A percentile compares a stretch with the other conserved stretches of the same genome.
These are phyloP conservation scores for Protea cynaroides DNA, from an alignment of 164 flowering plant species.

Conservation along the genomic window DNA sequence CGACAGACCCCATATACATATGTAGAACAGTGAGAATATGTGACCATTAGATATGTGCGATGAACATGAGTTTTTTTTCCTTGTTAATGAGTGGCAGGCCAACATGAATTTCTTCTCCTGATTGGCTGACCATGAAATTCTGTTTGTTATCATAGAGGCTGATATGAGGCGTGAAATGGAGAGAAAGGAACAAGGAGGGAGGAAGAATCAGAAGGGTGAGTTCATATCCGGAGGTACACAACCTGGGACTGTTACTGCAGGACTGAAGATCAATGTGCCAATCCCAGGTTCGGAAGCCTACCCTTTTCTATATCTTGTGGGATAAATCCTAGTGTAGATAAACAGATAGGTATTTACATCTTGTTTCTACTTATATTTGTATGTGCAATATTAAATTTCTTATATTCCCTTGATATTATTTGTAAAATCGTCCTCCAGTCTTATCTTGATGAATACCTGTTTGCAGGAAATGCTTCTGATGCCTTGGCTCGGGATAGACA, in stretches of 20 bases:
- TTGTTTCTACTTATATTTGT: no score
- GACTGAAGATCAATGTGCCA: conserved; percentile 45
- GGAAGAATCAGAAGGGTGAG: conserved; percentile 69
- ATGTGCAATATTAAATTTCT: not conserved
- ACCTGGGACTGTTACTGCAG: conserved; percentile 36
- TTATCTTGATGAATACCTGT: conserved; percentile 1
- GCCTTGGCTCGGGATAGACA: conserved; percentile 56
- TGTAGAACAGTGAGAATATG: no score
- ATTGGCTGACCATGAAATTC: not conserved
- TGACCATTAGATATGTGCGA: no score
- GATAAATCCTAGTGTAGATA: not conserved
- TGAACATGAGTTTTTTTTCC: not conserved
- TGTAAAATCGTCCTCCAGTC: not conserved
- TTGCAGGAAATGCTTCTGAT: conserved; percentile 46
- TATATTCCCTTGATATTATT: not conserved
- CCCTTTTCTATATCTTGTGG: not conserved
- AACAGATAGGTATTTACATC: no score
- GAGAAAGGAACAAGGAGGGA: conserved; percentile 80
- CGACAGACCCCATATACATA: no score
- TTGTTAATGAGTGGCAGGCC: not conserved
- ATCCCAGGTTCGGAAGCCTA: conserved; percentile 42
- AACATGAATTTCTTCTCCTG: not conserved
- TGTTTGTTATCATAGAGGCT: conserved; percentile 44
- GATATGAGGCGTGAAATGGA: conserved; percentile 84
- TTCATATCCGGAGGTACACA: conserved; percentile 64